Base-by-base conservation (phyloP, 2,329 filamentous ascomycete genomes). In the Aspergillus neotritici region DNA sequence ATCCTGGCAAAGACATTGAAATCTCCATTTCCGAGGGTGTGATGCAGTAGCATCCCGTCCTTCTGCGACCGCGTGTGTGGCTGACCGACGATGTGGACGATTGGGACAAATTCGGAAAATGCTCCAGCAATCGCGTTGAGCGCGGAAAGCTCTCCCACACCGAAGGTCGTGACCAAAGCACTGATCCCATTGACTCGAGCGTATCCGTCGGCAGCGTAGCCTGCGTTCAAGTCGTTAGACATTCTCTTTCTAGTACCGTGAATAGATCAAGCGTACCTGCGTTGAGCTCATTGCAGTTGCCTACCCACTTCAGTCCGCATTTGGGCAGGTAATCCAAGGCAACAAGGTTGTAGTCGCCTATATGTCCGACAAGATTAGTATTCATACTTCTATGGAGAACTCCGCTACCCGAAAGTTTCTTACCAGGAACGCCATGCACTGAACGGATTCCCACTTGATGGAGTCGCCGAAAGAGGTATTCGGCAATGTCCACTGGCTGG, bases 1-100 rank as follows among this genome's bases (percentile, higher is more conserved):
- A 94, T 94, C 58, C 86, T 79, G 53, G 81, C 76, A 64, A 94
- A 94, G 42, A 88, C 86, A 48, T 85, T 82, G 67, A 86, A 94
- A 68, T 94, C 84, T 46, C 87, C 84, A 54, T 87, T 86, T 16
- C 73, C 83, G 1, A 87, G 76, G 0, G 84, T 86, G 62, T 87
- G 84, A 62, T 88, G 84, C 2, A 79, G 60, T 45, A 71, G 42
- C 31, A 65, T 58, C 7, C 72, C 65, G 15, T 64, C 59, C 13
- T 72, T 68, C 50, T 79, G 76, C 1, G 69, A 66, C n/a, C 54
- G 50, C 2, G 73, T 67, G 11, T 65, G 60, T 10, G 78, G 76
- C 2, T 74, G 73, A 8, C 79, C 78, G 14, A 82, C 78, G 39
- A 82, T 73, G 51, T 82, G 78, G 13, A 81, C 71, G 6, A 89